These are phyloP conservation scores for Vitis hybrid DNA, from an alignment of 177 flowering plant species.

Conservation along the genomic window DNA sequence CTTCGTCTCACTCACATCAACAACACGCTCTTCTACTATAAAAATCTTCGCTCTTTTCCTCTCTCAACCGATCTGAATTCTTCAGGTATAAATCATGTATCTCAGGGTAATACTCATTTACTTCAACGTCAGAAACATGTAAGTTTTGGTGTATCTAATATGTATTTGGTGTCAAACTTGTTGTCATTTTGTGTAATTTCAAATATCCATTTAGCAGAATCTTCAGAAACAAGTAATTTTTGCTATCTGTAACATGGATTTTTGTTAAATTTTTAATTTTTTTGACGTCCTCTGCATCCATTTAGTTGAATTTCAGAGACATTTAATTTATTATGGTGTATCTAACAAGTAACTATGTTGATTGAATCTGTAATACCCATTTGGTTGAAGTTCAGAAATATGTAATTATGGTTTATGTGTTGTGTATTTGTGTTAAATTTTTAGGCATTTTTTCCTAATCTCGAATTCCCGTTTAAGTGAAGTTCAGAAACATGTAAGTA, in stretches of 20 bases:
- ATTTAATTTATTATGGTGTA: no score
- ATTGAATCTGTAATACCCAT: no score
- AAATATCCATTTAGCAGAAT: conserved; percentile 5
- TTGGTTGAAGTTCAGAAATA: neutral
- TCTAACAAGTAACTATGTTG: no score
- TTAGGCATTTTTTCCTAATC: no score
- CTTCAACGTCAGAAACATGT: neutral
- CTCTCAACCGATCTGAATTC: conserved; percentile 8
- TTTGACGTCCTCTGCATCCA: no score
- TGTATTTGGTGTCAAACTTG: neutral
- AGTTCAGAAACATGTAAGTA: no score
- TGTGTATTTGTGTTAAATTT: no score
- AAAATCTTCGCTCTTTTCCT: conserved; percentile 15
- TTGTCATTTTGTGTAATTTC: neutral
- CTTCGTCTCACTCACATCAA: conserved; percentile 10
- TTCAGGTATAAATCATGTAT: conserved; percentile 24
- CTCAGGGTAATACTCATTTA: neutral
- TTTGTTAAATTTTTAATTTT: no score
- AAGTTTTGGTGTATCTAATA: neutral
- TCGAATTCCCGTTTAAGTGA: no score
- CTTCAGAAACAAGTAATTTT: no score
- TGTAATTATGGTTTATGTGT: neutral
- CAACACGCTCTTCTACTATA: conserved; percentile 6
- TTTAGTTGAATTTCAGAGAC: no score
- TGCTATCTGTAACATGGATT: no score